Evolutionary conservation across 208 protist genomes (phyloP).

Genomic region (Phytomonas francai): DNA sequence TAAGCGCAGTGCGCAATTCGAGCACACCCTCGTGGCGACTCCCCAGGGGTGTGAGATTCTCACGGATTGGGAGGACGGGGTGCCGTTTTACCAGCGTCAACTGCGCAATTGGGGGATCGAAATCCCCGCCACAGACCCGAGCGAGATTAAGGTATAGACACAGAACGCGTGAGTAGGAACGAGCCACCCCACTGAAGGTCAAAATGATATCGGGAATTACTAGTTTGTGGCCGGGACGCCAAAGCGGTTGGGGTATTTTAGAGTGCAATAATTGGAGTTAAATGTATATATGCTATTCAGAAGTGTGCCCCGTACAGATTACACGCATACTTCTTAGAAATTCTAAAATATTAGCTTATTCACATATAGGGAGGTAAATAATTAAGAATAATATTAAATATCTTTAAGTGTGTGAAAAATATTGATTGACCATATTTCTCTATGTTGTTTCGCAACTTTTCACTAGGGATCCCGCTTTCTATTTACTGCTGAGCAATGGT

Average conservation of each 20-base stretch:
- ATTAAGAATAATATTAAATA: not conserved
- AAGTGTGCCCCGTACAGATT: not conserved
- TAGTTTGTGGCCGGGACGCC: not conserved
- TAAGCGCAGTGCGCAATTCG: constrained; percentile 96
- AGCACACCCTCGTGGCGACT: constrained; percentile 96
- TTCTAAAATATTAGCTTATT: not conserved
- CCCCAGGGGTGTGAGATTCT: constrained; percentile 82
- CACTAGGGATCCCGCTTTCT: not conserved
- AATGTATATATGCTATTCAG: not conserved
- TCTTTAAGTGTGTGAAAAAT: not conserved
- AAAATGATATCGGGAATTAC: not conserved
- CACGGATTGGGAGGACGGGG: constrained; percentile 76
- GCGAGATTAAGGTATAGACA: constrained; percentile 42
- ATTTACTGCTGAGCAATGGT: not conserved
- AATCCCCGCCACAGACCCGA: constrained; percentile 40
- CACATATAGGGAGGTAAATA: not conserved
- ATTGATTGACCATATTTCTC: not conserved
- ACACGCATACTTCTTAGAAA: not conserved
- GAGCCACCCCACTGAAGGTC: not conserved
- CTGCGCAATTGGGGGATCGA: constrained; percentile 58
- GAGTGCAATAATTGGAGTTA: not conserved
- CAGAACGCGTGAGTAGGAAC: not conserved
- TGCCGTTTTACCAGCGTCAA: constrained; percentile 86
- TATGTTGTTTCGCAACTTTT: constrained; percentile 1
- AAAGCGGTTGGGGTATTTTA: not conserved